Evolutionary conservation across 208 protist species (phyloP).

Genomic region (Balamuthia mandrillaris): DNA sequence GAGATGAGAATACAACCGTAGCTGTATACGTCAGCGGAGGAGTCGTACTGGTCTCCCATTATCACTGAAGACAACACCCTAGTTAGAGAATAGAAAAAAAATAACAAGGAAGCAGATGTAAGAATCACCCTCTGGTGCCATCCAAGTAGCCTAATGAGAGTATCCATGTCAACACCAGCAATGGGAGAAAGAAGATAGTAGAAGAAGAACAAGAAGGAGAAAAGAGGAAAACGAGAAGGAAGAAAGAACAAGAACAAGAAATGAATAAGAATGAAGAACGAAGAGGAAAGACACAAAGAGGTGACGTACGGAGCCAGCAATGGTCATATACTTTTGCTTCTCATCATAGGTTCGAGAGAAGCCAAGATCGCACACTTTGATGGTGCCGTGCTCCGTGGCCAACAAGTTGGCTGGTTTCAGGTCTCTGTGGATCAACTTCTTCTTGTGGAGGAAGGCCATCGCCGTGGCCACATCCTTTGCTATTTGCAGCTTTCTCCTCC

Average conservation of each 20-base stretch:
- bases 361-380: constrained; percentile 43
- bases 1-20: constrained; percentile 17
- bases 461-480: not conserved
- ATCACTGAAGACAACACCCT: constrained; percentile 22
- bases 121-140: no score
- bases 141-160: no score
- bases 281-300: not conserved
- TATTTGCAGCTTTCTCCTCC: not conserved
- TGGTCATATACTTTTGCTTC: constrained; percentile 36
- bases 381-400: not conserved
- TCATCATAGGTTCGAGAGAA: constrained; percentile 37
- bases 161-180: no score
- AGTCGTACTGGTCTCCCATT: constrained; percentile 19
- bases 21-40: constrained; percentile 18
- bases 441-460: constrained; percentile 13
- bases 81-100: no score
- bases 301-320: not conserved
- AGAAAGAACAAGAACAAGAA: no score
- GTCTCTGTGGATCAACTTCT: constrained; percentile 11
- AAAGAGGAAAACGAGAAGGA: no score
- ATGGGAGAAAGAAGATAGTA: no score
- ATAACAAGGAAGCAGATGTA: no score
- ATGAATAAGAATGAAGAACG: no score
- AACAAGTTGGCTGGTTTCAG: not conserved
- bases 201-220: no score